Base-by-base conservation (phyloP, 352 stramenopile genomes). In the Phytophthora nicotianae region DNA sequence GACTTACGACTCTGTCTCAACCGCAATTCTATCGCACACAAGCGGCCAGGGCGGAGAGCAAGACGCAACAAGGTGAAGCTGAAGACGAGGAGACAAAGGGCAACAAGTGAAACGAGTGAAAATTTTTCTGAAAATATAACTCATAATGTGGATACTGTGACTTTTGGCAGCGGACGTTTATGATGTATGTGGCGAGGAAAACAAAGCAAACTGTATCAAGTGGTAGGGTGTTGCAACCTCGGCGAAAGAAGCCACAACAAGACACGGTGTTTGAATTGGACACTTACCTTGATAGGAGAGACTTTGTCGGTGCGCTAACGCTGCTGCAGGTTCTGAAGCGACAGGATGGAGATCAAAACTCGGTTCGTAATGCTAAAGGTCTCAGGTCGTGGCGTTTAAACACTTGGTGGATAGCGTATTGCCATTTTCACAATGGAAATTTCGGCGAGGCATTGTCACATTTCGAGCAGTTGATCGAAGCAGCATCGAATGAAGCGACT, bases 401-500 rank as follows among this genome's bases (percentile, higher is more conserved):
- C 32, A 85, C 79, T 20, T 90, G 82, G 75, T 93, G 84, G 84
- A 46, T 64, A 13, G 81, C 81, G 37, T 93, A 91, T 62, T 91
- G 81, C 38, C 70, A 87, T 52, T 93, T 88, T 51, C 74, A 93
- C 23, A 61, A 49, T 23, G 74, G 80, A 21, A 61, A 88, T 29
- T 86, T 83, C 35, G 38, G 52, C 20, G 46, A 61, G 5, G 82
- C 84, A 1, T 51, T 90, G 5, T 47, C 27, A 10, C 70, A 74
- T 37, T 88, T 88, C 49, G 74, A 90, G 9, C 68, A 84, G 33
- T 62, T 90, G 1, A 77, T 89, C 5, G 58, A 69, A 40, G 32
- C 32, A 4, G 47, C 57, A 6, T 56, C 49, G 6, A 58, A 50
- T 27, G 33, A 62, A 4, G 51, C 56, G 1, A 48, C 33, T 20